A percentile compares a stretch with the other conserved stretches of the same genome.
Conservation (phyloP, 305 asterid species). For the Petunia hybrid region DNA sequence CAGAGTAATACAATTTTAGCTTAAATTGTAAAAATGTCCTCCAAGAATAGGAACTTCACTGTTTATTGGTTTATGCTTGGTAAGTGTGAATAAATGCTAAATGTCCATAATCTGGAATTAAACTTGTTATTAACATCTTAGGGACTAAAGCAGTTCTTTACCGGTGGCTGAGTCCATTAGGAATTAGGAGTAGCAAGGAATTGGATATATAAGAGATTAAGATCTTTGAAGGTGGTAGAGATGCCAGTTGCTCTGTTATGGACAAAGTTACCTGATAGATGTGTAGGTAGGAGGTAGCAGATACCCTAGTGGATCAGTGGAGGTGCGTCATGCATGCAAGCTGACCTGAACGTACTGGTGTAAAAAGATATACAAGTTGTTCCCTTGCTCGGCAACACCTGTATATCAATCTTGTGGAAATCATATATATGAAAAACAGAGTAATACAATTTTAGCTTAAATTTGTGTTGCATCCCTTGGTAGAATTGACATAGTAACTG, state of each 20-base stretch:
- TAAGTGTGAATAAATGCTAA: background rate
- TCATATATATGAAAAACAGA: background rate
- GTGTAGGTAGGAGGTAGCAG: background rate
- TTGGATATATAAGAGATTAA: background rate
- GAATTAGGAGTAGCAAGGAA: background rate
- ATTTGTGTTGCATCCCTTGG: background rate
- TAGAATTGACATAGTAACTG: background rate
- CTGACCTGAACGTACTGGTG: background rate
- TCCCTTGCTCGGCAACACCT: background rate
- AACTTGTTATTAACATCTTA: conserved; percentile 7
- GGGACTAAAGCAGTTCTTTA: background rate
- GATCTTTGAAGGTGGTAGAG: background rate
- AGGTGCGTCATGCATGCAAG: background rate
- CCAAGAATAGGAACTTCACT: background rate
- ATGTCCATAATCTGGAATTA: conserved; percentile 2
- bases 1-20: background rate
- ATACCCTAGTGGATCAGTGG: background rate
- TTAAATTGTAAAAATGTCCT: background rate
- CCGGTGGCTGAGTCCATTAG: background rate
- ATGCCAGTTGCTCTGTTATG: background rate
- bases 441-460: background rate
- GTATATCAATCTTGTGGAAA: background rate
- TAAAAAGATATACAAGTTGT: background rate
- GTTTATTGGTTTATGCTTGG: background rate
- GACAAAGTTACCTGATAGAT: background rate